Evolutionary conservation across 495 filamentous ascomycete genomes (phyloP).

Genomic region (Chaetomidium leptoderma): DNA sequence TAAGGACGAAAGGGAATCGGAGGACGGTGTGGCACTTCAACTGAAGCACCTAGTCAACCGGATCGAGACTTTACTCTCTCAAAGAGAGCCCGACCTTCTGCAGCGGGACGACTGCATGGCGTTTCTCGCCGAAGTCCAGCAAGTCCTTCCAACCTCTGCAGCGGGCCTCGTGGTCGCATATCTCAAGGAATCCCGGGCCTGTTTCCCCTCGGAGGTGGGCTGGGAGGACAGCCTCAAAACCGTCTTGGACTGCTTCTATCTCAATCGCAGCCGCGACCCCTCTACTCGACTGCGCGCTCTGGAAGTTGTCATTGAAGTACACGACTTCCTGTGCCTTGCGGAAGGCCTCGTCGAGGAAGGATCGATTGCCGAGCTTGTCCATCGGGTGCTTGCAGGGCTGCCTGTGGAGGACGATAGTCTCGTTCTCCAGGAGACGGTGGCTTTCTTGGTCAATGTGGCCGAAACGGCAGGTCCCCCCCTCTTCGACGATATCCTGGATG

Average conservation of each 20-base stretch:
- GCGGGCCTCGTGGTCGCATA: constrained; percentile 55
- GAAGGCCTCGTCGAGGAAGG: constrained; percentile 47
- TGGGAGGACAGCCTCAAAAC: constrained; percentile 63
- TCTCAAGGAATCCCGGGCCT: constrained; percentile 58
- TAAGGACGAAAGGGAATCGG: constrained; percentile 28
- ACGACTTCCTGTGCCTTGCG: constrained; percentile 55
- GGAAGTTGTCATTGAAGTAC: constrained; percentile 64
- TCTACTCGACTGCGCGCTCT: constrained; percentile 65
- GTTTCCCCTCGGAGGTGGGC: constrained; percentile 62
- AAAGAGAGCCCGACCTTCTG: constrained; percentile 41
- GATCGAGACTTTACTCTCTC: constrained; percentile 41
- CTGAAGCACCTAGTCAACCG: constrained; percentile 35
- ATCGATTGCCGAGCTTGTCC: constrained; percentile 40
- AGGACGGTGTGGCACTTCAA: constrained; percentile 37
- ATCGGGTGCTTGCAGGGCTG: constrained; percentile 46
- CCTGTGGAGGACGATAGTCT: constrained; percentile 51
- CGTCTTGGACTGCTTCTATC: constrained; percentile 63
- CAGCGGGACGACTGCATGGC: constrained; percentile 60
- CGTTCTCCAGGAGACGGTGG: constrained; percentile 48
- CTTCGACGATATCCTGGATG: constrained; percentile 51
- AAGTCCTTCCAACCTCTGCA: constrained; percentile 54
- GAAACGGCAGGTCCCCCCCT: constrained; percentile 43
- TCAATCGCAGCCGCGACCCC: constrained; percentile 56
- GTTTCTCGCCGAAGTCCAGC: constrained; percentile 62
- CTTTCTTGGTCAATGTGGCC: constrained; percentile 49